phyloP scores from a whole-genome alignment of 2,329 filamentous ascomycete genomes.

The Grosmannia huntii region DNA sequence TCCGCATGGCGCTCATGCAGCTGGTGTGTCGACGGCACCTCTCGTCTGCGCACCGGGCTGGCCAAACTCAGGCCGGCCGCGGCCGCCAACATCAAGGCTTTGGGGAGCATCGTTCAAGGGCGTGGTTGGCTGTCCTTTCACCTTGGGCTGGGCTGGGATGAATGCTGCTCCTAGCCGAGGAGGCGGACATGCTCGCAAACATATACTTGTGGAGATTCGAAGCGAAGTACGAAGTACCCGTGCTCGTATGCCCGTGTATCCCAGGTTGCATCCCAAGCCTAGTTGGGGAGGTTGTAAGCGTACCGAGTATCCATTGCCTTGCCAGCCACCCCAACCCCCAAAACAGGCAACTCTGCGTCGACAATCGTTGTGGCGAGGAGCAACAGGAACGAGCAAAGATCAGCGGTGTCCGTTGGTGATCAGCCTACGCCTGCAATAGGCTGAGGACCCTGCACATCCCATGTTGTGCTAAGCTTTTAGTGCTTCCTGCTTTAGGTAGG shows the following conservation, averaged over 20 bases:
- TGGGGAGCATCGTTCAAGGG: background rate
- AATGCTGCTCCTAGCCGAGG: background rate
- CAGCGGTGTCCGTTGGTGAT: background rate
- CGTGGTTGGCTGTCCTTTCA: background rate
- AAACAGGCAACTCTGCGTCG: background rate
- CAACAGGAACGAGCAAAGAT: background rate
- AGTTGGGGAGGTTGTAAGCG: background rate
- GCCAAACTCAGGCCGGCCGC: slow-evolving; percentile 2
- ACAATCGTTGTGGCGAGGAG: background rate
- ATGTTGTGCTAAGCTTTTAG: background rate
- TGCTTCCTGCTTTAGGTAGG: background rate
- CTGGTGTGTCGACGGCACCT: slow-evolving; percentile 3
- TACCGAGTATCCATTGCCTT: background rate
- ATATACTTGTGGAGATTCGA: background rate
- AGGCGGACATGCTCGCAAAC: background rate
- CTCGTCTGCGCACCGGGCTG: background rate
- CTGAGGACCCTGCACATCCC: background rate
- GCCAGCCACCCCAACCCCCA: background rate
- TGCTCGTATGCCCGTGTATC: background rate
- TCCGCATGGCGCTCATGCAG: slow-evolving; percentile 17
- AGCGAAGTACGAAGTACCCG: background rate
- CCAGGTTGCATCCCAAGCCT: background rate
- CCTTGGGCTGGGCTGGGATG: background rate
- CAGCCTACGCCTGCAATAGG: background rate
- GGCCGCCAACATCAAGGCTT: background rate